These are phyloP conservation scores for Symbiodinium natans DNA, from an alignment of 73 alveolate genomes.

Conservation along the genomic window DNA sequence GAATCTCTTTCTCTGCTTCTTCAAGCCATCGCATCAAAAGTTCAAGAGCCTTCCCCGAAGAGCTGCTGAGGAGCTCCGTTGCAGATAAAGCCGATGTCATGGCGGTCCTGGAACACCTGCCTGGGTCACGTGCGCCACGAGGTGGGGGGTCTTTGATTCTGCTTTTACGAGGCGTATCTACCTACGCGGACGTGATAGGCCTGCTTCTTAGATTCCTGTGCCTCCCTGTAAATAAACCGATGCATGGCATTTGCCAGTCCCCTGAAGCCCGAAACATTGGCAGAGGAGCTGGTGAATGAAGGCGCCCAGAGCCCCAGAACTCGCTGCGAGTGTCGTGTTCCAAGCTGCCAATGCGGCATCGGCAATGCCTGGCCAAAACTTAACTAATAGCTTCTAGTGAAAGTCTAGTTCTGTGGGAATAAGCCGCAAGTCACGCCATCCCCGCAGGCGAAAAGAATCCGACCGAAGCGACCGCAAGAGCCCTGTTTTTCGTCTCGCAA, in stretches of 20 bases:
- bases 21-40: too few relatives aligned
- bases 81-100: background rate
- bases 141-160: background rate
- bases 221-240: background rate
- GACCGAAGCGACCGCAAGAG: too few relatives aligned
- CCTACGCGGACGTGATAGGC: too few relatives aligned
- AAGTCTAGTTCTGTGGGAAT: background rate
- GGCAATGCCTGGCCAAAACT: slow-evolving; percentile 1
- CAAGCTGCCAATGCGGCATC: slow-evolving; percentile 35
- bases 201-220: background rate
- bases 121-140: background rate
- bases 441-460: too few relatives aligned
- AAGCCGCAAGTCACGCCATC: too few relatives aligned
- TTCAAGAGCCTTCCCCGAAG: too few relatives aligned
- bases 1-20: too few relatives aligned
- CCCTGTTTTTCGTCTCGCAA: too few relatives aligned
- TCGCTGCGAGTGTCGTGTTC: slow-evolving; percentile 75
- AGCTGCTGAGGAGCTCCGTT: background rate
- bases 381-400: background rate
- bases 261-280: background rate
- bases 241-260: background rate
- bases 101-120: background rate
- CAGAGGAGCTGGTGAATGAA: slow-evolving; percentile 23
- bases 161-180: background rate
- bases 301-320: slow-evolving; percentile 39